Percentiles rank a stretch among this genome's conserved stretches.
These are phyloP conservation scores for Cenchrus americanus DNA, from an alignment of 176 grass and related monocot genomes.

Conservation along the genomic window DNA sequence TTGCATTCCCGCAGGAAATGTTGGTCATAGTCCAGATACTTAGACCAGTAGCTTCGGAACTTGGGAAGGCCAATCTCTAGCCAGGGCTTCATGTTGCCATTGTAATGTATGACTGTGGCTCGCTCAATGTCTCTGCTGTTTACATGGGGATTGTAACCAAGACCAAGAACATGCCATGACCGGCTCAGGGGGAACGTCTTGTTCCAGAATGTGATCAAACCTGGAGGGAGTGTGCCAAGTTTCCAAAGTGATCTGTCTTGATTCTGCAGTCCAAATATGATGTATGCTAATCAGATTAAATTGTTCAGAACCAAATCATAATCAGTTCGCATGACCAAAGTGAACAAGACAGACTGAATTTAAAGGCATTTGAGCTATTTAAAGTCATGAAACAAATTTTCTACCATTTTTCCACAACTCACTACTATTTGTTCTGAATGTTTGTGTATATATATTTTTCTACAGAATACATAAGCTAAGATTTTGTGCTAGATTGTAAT, in stretches of 20 bases:
- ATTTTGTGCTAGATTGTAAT: background rate
- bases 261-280: slow-evolving; percentile 54
- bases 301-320: background rate
- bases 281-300: slow-evolving; percentile 27
- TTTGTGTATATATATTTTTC: background rate
- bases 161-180: slow-evolving; percentile 76
- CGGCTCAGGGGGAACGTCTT: slow-evolving; percentile 59
- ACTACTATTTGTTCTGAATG: background rate
- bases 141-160: slow-evolving; percentile 83
- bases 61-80: slow-evolving; percentile 79
- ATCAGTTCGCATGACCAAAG: slow-evolving; percentile 14
- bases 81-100: slow-evolving; percentile 94
- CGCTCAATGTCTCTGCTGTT: slow-evolving; percentile 59
- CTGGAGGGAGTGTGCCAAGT: slow-evolving; percentile 87
- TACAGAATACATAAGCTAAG: background rate
- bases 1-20: slow-evolving; percentile 77
- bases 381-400: slow-evolving; percentile 5
- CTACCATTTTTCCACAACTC: background rate
- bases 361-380: background rate
- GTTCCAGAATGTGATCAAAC: slow-evolving; percentile 86
- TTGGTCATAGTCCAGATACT: slow-evolving; percentile 78
- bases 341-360: slow-evolving; percentile 25
- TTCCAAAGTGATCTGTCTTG: slow-evolving; percentile 73
- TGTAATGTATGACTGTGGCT: slow-evolving; percentile 81
- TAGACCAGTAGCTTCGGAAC: slow-evolving; percentile 76